phyloP scores from a whole-genome alignment of 2,329 filamentous ascomycete genomes.

The Aspergillus novoparasiticus region DNA sequence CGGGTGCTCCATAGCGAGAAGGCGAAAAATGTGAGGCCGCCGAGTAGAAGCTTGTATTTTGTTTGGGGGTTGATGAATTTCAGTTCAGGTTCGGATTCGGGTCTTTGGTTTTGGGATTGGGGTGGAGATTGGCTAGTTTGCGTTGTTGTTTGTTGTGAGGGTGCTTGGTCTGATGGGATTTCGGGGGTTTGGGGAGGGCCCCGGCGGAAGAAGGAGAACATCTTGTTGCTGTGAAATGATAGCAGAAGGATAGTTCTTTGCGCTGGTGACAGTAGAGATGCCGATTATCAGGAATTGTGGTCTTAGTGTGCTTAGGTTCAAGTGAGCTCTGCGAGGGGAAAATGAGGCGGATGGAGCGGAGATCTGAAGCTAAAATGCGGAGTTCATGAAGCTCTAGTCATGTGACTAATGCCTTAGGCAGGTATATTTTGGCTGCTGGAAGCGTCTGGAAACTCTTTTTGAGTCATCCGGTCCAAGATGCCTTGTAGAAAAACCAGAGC shows the following conservation, averaged over 20 bases:
- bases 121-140: not conserved
- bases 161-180: conserved; percentile 2
- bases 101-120: not conserved
- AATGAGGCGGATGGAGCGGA: not conserved
- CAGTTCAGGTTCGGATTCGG: not conserved
- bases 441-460: not conserved
- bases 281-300: not conserved
- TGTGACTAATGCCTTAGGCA: conserved; percentile 9
- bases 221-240: conserved; percentile 8
- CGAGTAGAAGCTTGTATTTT: conserved; percentile 62
- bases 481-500: not conserved
- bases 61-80: conserved; percentile 5
- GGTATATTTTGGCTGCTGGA: not conserved
- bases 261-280: not conserved
- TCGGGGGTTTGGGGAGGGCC: not conserved
- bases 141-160: conserved; percentile 9
- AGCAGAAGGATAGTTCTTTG: not conserved
- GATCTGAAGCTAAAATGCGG: conserved; percentile 8
- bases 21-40: conserved; percentile 74
- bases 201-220: conserved; percentile 28
- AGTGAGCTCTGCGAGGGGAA: not conserved
- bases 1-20: conserved; percentile 72
- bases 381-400: not conserved
- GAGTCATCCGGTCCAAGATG: not conserved
- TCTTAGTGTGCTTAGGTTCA: not conserved